These are phyloP conservation scores for Pisolithus tinctorius DNA, from an alignment of 768 basidiomycete species.

Conservation along the genomic window DNA sequence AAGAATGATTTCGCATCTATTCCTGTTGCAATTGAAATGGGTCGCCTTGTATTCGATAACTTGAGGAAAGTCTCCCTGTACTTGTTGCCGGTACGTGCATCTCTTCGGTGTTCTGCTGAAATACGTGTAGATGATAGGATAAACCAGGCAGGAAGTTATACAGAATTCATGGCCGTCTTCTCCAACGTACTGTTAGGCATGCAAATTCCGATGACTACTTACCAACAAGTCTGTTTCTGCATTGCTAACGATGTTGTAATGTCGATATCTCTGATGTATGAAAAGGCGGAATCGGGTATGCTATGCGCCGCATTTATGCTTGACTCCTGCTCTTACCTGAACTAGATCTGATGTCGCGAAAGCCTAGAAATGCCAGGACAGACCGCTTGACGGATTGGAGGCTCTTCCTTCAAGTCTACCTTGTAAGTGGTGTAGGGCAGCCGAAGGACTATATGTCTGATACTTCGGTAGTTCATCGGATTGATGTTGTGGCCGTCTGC, in stretches of 20 bases:
- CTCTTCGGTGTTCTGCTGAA: neutral
- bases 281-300: slow-evolving; percentile 37
- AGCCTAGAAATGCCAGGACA: slow-evolving; percentile 42
- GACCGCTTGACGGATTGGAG: slow-evolving; percentile 46
- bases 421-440: slow-evolving; percentile 17
- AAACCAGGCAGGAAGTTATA: slow-evolving; percentile 44
- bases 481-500: slow-evolving; percentile 41
- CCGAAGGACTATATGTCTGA: neutral
- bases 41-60: slow-evolving; percentile 14
- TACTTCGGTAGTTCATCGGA: slow-evolving; percentile 30
- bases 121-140: neutral
- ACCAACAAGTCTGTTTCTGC: slow-evolving; percentile 50
- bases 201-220: slow-evolving; percentile 49
- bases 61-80: slow-evolving; percentile 21
- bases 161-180: slow-evolving; percentile 52
- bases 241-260: slow-evolving; percentile 47
- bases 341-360: slow-evolving; percentile 39
- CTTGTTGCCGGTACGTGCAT: slow-evolving; percentile 32
- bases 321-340: neutral
- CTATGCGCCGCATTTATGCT: slow-evolving; percentile 18
- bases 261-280: slow-evolving; percentile 45
- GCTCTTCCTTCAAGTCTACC: slow-evolving; percentile 42
- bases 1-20: slow-evolving; percentile 57
- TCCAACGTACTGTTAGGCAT: slow-evolving; percentile 52
- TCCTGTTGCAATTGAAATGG: slow-evolving; percentile 50